Base-by-base conservation (phyloP, 305 asterid genomes). In the Solanum hybrid region DNA sequence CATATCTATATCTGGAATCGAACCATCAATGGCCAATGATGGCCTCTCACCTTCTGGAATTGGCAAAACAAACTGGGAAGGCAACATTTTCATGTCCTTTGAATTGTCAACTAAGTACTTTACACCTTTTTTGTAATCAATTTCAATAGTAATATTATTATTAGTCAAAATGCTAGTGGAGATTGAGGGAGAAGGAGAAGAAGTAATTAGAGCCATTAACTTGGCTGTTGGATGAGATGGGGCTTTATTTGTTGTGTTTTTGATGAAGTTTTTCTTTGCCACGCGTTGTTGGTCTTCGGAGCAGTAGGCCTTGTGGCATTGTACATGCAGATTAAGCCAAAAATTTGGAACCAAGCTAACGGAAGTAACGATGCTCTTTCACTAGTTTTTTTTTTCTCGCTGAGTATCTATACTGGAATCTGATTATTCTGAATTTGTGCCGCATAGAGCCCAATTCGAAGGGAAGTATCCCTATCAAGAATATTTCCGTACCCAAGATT, bases 31-130 rank as follows among this genome's bases (percentile, higher is more conserved):
- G 3, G 37, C 87, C 87, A 81, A 16, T 1, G 10, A 81, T 42
- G 87, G 87, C 10, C 37, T 81, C 46, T 81, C 87, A 29, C 17
- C 36, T 81, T 94, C 96, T 4, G 66, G 87, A 76, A 94, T 87
- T 34, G 90, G 92, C 2, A 93, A 91, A 51, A 91, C 88, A 11
- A 56, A 94, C 31, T 93, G 89, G 2, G 89, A 4, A 29, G 96
- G 96, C 88, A 94, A 46, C 40, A 89, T 90, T 85, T 66, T 91
- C 90, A 93, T 7, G 1, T 91, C 38, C 3, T 94, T 92, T 3
- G 89, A 75, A 46, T 89, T 90, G 4, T 94, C 96, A 1, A 93
- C 11, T 0, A 92, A 91, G 78, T 89, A 40, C 93, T 93, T 93
- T 0, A 92, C 95, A 32, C 95, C 96, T 91, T 91, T 92, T 17